These are phyloP conservation scores for Talaromyces sp. DNA, from an alignment of 2,329 filamentous ascomycete species.

Conservation along the genomic window DNA sequence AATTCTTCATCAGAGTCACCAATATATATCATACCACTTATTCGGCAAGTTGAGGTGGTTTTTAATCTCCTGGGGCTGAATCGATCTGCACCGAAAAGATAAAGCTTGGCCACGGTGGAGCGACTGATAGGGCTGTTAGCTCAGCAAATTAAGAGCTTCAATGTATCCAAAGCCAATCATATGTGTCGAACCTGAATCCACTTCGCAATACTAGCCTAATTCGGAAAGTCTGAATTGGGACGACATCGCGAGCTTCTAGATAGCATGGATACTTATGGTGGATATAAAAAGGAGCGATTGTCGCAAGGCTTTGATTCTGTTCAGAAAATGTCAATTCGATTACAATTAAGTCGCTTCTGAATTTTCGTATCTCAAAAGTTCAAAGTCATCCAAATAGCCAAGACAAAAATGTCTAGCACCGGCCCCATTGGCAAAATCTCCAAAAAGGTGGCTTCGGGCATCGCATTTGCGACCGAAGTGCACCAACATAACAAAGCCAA, in stretches of 20 bases:
- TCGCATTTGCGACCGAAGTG: constrained; percentile 17
- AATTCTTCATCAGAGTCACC: neutral
- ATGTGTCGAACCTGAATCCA: neutral
- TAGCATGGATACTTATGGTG: neutral
- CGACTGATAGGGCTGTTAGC: neutral
- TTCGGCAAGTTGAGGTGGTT: neutral
- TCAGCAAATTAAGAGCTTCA: neutral
- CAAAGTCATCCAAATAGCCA: neutral
- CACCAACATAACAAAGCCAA: constrained; percentile 15
- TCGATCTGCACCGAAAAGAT: neutral
- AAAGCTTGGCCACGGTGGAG: neutral
- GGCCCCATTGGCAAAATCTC: constrained; percentile 7
- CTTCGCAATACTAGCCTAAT: neutral
- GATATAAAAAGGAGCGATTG: neutral
- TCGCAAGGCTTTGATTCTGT: no score
- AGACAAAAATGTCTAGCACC: neutral
- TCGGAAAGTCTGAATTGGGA: neutral
- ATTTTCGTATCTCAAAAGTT: neutral
- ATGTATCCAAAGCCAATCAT: neutral
- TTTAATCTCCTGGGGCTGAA: neutral
- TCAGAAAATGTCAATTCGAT: no score
- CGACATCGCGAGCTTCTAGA: neutral
- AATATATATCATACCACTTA: neutral
- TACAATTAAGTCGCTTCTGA: neutral
- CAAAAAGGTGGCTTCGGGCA: neutral